phyloP scores from a whole-genome alignment of 2,329 filamentous ascomycete species.

The Botrytis cinerea region DNA sequence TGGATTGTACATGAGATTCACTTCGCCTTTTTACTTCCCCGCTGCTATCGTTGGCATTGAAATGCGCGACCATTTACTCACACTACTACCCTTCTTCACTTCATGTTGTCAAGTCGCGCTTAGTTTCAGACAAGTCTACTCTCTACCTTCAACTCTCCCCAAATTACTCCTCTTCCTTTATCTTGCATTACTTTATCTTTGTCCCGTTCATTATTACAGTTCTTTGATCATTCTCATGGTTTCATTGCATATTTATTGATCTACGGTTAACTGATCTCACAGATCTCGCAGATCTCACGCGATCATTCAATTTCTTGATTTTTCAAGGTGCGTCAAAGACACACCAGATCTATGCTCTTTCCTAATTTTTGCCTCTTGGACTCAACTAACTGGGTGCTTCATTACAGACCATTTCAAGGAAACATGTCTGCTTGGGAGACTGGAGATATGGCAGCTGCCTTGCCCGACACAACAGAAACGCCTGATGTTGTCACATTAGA shows the following conservation, averaged over 20 bases:
- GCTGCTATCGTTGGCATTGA: neutral
- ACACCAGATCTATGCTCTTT: neutral
- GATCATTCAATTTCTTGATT: neutral
- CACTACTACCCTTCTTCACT: neutral
- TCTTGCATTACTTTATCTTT: neutral
- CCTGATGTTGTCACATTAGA: constrained; percentile 19
- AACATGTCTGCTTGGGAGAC: constrained; percentile 36
- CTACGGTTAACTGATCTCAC: neutral
- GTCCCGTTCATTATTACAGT: too few species aligned
- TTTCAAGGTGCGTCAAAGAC: neutral
- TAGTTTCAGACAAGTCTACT: neutral
- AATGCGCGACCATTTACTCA: neutral
- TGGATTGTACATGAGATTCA: neutral
- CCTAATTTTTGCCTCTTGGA: neutral
- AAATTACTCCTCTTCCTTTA: neutral
- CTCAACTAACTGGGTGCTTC: neutral
- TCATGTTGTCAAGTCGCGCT: neutral
- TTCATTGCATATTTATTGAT: neutral
- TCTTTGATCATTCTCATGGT: neutral
- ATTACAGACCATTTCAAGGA: constrained; percentile 5
- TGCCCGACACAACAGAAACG: constrained; percentile 33
- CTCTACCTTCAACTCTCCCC: neutral
- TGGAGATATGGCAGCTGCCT: constrained; percentile 41
- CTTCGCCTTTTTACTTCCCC: neutral
- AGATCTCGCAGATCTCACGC: neutral